Base-by-base conservation (phyloP, 2,329 filamentous ascomycete species). In the Aspergillus spinulosporus region DNA sequence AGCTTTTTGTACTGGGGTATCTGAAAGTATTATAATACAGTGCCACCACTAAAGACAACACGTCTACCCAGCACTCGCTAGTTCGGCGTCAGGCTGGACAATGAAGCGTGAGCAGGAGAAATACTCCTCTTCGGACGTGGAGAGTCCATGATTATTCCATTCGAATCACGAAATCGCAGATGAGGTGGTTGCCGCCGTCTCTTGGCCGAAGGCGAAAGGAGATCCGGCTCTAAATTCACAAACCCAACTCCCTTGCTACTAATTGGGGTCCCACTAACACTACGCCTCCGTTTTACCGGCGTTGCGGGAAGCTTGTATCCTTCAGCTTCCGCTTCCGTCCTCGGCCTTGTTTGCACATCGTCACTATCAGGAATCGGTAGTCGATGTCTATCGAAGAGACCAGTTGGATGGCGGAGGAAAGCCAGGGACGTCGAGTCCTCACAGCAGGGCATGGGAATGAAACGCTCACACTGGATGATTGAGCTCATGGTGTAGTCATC, bases 401-500 rank as follows among this genome's bases (percentile, higher is more conserved):
- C 69, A 8, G 64, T 58, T 2, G 68, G 66, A n/a, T 62, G 49
- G 12, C 59, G 56, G 21, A 76, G 51, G 40, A 63, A 69, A 6
- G 72, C 71, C 1, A 66, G 60, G 1, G 53, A 60, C 0, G 66
- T 54, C 2, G 56, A 62, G 26, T 49, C 44, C 28, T 71, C 68
- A 1, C 79, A 66, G 14, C 69, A 64, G 0, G 54, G 52, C 40
- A 79, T 72, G 1, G 74, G 70, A 15, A 87, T 61, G 32, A 83
- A 76, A 7, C 74, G 69, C 45, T 84, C 82, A 14, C 79, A 77
- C 59, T 84, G 78, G 3, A 88, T 85, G 56, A 87, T 85, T 3
- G 79, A 73, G 29, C 76, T 78, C 71, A 88, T 84, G 1, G 78
- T 79, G 1, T 70, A 75, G 61, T 87, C 84, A 50, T 87, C 83